A percentile compares a stretch with the other conserved stretches of the same genome.
These are phyloP conservation scores for Oryza punctata DNA, from an alignment of 176 grass and related monocot species.

Conservation along the genomic window DNA sequence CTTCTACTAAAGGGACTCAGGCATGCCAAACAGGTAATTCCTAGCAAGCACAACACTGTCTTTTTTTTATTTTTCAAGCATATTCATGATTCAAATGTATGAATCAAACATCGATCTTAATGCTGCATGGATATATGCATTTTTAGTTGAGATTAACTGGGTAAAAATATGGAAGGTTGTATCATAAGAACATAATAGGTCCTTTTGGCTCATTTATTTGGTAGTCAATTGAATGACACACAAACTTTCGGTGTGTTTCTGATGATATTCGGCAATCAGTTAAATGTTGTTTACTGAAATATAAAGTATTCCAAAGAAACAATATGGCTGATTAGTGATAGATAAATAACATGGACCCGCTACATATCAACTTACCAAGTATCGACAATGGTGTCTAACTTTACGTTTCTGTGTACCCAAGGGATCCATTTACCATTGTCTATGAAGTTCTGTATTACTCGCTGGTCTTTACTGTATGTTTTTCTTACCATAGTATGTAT, in stretches of 20 bases:
- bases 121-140: not conserved
- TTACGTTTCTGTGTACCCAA: not conserved
- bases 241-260: not conserved
- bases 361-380: not conserved
- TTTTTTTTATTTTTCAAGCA: not conserved
- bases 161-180: not conserved
- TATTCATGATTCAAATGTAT: not conserved
- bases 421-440: not conserved
- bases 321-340: not conserved
- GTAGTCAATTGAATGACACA: not conserved
- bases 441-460: not conserved
- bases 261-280: not conserved
- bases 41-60: not conserved
- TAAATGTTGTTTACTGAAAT: not conserved
- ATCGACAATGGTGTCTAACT: not conserved
- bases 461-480: not conserved
- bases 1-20: constrained; percentile 65
- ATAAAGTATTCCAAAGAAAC: not conserved
- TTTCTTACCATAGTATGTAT: not conserved
- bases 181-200: not conserved
- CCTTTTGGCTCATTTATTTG: not conserved
- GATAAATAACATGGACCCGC: not conserved
- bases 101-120: constrained; percentile 2
- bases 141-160: constrained; percentile 12
- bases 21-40: constrained; percentile 79